phyloP scores from a whole-genome alignment of 768 basidiomycete species.

The Rhizopogon sp. region DNA sequence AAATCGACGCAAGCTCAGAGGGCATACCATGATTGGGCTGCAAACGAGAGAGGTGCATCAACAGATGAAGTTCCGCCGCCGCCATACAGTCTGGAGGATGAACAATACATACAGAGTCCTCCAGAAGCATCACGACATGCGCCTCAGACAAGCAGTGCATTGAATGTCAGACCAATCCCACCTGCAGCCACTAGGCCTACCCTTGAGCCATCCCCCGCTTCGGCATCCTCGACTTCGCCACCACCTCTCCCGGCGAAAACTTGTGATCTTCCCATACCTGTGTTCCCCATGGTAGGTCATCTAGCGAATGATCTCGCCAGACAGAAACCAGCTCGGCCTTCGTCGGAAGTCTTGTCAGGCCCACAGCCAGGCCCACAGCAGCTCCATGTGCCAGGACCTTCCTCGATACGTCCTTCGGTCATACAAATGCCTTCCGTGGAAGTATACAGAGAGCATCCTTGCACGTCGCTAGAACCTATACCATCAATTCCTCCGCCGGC shows the following conservation, averaged over 20 bases:
- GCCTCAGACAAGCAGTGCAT: slow-evolving; percentile 1
- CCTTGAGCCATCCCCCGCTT: background rate
- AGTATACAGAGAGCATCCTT: slow-evolving; percentile 7
- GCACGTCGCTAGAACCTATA: slow-evolving; percentile 4
- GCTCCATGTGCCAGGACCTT: slow-evolving; percentile 8
- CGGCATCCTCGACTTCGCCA: slow-evolving; percentile 4
- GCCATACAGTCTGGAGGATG: slow-evolving; percentile 58
- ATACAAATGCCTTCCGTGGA: slow-evolving; percentile 20
- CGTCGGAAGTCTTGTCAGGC: slow-evolving; percentile 4
- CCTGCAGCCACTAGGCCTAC: slow-evolving; percentile 9
- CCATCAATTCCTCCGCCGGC: slow-evolving; percentile 18
- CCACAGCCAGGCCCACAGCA: background rate
- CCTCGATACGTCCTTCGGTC: slow-evolving; percentile 44
- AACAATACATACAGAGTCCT: slow-evolving; percentile 6
- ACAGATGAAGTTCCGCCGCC: slow-evolving; percentile 59
- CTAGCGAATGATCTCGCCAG: slow-evolving; percentile 35
- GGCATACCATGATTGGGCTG: slow-evolving; percentile 42
- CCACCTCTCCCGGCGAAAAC: background rate
- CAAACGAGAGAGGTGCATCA: slow-evolving; percentile 17
- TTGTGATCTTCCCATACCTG: background rate
- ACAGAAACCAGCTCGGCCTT: slow-evolving; percentile 27
- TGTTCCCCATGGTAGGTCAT: slow-evolving; percentile 17
- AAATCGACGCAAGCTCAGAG: slow-evolving; percentile 19
- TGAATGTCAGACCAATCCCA: slow-evolving; percentile 1
- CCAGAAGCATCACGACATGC: background rate